Percentiles rank a stretch among this genome's conserved stretches.
These are phyloP conservation scores for Rhododendron vialii DNA, from an alignment of 148 eudicot species.

Conservation along the genomic window DNA sequence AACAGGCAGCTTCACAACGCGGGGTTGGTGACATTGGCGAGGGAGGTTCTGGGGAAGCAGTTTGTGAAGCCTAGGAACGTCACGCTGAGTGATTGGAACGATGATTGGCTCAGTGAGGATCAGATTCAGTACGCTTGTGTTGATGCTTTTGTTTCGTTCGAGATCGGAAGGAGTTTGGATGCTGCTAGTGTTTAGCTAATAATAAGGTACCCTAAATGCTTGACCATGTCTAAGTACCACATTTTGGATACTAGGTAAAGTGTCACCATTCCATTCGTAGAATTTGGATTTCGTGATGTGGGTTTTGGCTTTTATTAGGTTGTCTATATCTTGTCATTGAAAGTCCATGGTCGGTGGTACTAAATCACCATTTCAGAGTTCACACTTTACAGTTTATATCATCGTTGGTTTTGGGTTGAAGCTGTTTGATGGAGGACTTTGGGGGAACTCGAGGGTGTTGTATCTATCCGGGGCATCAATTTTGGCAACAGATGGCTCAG, in stretches of 20 bases:
- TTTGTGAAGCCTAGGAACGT: slow-evolving; percentile 1
- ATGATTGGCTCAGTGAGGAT: slow-evolving; percentile 5
- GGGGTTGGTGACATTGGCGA: slow-evolving; percentile 3
- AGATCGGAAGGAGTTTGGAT: slow-evolving; percentile 3
- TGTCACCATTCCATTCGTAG: too few relatives aligned
- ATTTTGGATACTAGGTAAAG: too few relatives aligned
- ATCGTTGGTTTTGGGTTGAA: not conserved
- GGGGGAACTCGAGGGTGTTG: not conserved
- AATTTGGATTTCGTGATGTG: too few relatives aligned
- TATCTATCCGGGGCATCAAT: too few relatives aligned
- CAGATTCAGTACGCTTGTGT: slow-evolving; percentile 19
- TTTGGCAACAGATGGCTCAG: too few relatives aligned
- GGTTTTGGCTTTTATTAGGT: not conserved
- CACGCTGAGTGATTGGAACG: slow-evolving; percentile 11
- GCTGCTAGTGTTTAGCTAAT: not conserved
- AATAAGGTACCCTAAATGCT: too few relatives aligned
- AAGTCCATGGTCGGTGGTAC: not conserved
- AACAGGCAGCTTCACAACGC: not conserved
- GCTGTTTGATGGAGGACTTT: not conserved
- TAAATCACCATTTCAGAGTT: not conserved
- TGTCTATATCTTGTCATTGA: not conserved
- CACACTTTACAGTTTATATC: not conserved
- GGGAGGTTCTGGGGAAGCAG: slow-evolving; percentile 4
- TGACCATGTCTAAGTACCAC: too few relatives aligned
- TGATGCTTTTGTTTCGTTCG: slow-evolving; percentile 10